Base-by-base conservation (phyloP, 1,139 yeast genomes). In the Geotrichum australiense region DNA sequence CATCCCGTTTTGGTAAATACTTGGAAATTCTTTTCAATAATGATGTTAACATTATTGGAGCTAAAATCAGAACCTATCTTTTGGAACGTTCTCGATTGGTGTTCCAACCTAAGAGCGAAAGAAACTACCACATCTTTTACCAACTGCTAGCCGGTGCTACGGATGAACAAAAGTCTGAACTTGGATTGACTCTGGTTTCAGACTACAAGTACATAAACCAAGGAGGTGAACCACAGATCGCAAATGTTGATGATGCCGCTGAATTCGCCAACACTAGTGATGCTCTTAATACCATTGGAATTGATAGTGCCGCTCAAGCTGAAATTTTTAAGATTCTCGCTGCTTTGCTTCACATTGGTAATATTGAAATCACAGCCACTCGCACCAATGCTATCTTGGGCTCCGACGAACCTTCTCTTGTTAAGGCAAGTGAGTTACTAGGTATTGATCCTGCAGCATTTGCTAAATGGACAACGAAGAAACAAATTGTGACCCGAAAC, bases 1-100 rank as follows among this genome's bases (percentile, higher is more conserved):
- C 97, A 30, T 89, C 97, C 15, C 80, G 98, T 62, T 91, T 91
- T 60, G 98, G 98, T 59, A 91, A 91, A 63, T 91, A 91, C 60
- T 71, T 91, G 57, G 97, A 91, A 64, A 91, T 91, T 53, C 69
- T 86, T 53, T 91, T 91, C 59, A 82, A 87, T 62, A 64, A 72
- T 28, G 61, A 74, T 23, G 77, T 83, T 11, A 76, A 85, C 36
- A 91, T 91, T 57, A 81, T 86, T 54, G 98, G 98, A 56, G 97
- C 98, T 7, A 74, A 91, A 55, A 84, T 91, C 48, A 76, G 96
- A 64, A 91, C 97, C 0, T 91, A 89, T 59, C 70, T 91, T 52
- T 73, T 91, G 55, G 98, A 91, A 63, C 78, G 97, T 56, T 87
- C 96, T 19, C 77, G 98, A 63, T 71, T 91, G 55, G 97, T 91